Evolutionary conservation across 1,284 basidiomycete species (phyloP).

Genomic region (Uromyces viciae-fabae): DNA sequence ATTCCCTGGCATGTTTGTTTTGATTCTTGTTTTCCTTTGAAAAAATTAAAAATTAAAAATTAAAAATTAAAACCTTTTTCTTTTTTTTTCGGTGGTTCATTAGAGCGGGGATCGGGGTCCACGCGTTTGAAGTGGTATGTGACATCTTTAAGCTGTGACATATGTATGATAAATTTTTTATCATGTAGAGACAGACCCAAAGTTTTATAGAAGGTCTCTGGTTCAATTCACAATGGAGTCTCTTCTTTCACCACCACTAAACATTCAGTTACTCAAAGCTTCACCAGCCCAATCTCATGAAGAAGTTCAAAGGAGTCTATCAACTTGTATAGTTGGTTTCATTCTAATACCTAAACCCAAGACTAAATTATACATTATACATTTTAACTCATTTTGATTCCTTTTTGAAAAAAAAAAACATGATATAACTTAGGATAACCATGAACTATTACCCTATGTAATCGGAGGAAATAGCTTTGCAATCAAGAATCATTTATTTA

Average conservation of each 20-base stretch:
- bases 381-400: neutral
- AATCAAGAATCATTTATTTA: conserved; percentile 13
- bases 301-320: neutral
- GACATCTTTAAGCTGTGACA: too few species aligned
- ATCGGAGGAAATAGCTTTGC: conserved; percentile 10
- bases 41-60: too few species aligned
- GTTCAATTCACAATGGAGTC: conserved; percentile 24
- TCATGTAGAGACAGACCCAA: conserved; percentile 43
- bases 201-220: too few species aligned
- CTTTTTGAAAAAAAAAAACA: neutral
- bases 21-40: conserved; percentile 23
- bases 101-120: too few species aligned
- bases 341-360: neutral
- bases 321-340: neutral
- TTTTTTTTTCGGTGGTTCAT: too few species aligned
- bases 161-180: too few species aligned
- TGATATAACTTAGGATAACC: neutral
- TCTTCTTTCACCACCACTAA: conserved; percentile 14
- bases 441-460: conserved; percentile 11
- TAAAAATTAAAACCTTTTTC: too few species aligned
- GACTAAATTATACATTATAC: too few species aligned
- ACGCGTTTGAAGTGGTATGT: too few species aligned
- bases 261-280: conserved; percentile 13
- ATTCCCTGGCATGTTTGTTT: conserved; percentile 7
- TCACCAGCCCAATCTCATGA: conserved; percentile 6